A percentile compares a stretch with the other conserved stretches of the same genome.
Evolutionary conservation across 1,284 basidiomycete species (phyloP).

Genomic region (Cerrena zonata): DNA sequence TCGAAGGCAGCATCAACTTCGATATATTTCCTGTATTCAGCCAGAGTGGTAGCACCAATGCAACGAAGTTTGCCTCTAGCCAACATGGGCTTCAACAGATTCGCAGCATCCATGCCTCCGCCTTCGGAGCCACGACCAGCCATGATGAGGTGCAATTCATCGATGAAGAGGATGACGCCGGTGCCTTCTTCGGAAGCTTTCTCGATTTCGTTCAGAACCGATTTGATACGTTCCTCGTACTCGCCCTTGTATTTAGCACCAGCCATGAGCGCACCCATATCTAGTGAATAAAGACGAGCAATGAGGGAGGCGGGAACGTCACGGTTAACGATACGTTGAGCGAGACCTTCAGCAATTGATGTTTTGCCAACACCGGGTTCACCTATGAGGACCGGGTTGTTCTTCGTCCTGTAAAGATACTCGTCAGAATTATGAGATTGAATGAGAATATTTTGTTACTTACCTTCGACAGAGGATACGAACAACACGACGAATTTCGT

Average conservation of each 20-base stretch:
- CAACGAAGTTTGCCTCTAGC: slow-evolving; percentile 86
- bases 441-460: slow-evolving; percentile 8
- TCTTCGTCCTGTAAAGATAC: slow-evolving; percentile 64
- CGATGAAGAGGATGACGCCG: slow-evolving; percentile 90
- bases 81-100: slow-evolving; percentile 84
- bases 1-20: slow-evolving; percentile 94
- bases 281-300: slow-evolving; percentile 78
- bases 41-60: slow-evolving; percentile 91
- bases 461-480: slow-evolving; percentile 74
- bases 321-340: slow-evolving; percentile 91
- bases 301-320: slow-evolving; percentile 90
- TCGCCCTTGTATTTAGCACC: slow-evolving; percentile 96
- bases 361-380: slow-evolving; percentile 94
- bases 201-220: slow-evolving; percentile 89
- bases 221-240: slow-evolving; percentile 95
- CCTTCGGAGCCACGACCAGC: slow-evolving; percentile 71
- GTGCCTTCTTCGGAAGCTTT: slow-evolving; percentile 80
- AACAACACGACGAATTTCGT: slow-evolving; percentile 79
- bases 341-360: slow-evolving; percentile 91
- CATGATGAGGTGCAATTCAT: slow-evolving; percentile 92
- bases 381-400: slow-evolving; percentile 89
- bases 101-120: slow-evolving; percentile 81
- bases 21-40: slow-evolving; percentile 93
- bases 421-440: not conserved
- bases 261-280: slow-evolving; percentile 94